Percentiles rank a stretch among this genome's conserved stretches.
phyloP scores from a whole-genome alignment of 2,329 filamentous ascomycete genomes.

The Colletotrichum gigasporum region DNA sequence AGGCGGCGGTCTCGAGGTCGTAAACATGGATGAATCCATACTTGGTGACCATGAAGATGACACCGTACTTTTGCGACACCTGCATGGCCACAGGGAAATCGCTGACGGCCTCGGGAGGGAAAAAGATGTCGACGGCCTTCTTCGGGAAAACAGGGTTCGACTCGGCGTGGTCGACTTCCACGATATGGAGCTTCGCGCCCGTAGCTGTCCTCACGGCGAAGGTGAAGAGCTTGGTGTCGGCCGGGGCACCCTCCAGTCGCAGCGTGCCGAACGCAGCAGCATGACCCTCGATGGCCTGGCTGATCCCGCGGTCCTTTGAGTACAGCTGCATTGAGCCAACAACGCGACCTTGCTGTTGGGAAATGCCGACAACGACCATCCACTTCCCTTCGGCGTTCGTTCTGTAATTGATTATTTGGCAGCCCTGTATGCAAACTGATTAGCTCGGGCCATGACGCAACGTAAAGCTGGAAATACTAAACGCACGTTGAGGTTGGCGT shows the following conservation, averaged over 20 bases:
- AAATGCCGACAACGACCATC: constrained; percentile 98
- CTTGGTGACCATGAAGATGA: constrained; percentile 97
- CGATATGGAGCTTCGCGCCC: constrained; percentile 95
- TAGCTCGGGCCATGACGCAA: constrained; percentile 4
- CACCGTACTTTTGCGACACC: constrained; percentile 94
- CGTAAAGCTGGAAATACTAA: neutral
- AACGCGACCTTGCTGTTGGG: constrained; percentile 90
- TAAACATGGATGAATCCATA: constrained; percentile 99
- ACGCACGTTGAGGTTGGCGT: constrained; percentile 85
- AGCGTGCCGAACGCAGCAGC: constrained; percentile 93
- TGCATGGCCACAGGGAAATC: constrained; percentile 99
- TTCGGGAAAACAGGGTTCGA: constrained; percentile 91
- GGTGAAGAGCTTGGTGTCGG: constrained; percentile 95
- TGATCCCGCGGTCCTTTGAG: constrained; percentile 94
- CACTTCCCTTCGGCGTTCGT: constrained; percentile 96
- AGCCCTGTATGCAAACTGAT: constrained; percentile 66
- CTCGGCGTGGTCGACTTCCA: constrained; percentile 94
- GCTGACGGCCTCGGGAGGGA: constrained; percentile 92
- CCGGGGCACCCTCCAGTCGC: constrained; percentile 85
- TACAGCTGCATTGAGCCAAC: constrained; percentile 98
- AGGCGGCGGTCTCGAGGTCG: constrained; percentile 93
- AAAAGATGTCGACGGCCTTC: constrained; percentile 97
- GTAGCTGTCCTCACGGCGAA: constrained; percentile 92
- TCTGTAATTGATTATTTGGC: constrained; percentile 99
- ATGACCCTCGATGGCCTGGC: constrained; percentile 97